phyloP scores from a whole-genome alignment of 1,284 basidiomycete genomes.

The Ustilago crameri region DNA sequence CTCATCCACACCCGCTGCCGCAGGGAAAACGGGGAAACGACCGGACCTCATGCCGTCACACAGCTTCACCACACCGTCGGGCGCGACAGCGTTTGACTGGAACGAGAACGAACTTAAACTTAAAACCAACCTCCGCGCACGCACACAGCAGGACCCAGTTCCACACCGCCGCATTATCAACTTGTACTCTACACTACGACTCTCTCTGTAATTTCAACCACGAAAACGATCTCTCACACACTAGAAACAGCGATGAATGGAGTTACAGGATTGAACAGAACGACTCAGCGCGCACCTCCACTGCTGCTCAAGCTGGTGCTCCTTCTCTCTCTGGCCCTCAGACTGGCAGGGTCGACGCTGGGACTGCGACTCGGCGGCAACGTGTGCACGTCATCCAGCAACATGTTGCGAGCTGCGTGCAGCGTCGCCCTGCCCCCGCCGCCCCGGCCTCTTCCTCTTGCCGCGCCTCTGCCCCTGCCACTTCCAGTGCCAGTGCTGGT shows the following conservation, averaged over 20 bases:
- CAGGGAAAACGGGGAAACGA: too few species aligned
- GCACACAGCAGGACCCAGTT: conserved; percentile 24
- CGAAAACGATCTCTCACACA: too few species aligned
- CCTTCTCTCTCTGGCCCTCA: conserved; percentile 14
- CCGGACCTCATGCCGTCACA: neutral
- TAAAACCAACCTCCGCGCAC: conserved; percentile 11
- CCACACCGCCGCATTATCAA: too few species aligned
- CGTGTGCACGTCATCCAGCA: conserved; percentile 34
- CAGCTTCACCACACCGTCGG: neutral
- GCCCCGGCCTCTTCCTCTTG: neutral
- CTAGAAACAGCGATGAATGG: too few species aligned
- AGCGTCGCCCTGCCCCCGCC: conserved; percentile 21
- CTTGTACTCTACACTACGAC: too few species aligned
- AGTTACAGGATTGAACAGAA: too few species aligned
- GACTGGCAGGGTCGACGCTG: conserved; percentile 26
- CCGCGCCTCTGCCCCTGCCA: conserved; percentile 6
- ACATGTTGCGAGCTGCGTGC: conserved; percentile 45
- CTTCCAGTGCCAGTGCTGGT: neutral
- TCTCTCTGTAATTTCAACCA: too few species aligned
- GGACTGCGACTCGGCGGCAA: conserved; percentile 33
- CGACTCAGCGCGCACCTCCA: conserved; percentile 2
- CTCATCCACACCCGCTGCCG: neutral
- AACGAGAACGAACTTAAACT: conserved; percentile 10
- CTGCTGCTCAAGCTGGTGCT: conserved; percentile 12
- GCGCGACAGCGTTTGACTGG: conserved; percentile 16